Conservation (phyloP, 2,329 filamentous ascomycete genomes). For the Phaeosphaeria sp. region DNA sequence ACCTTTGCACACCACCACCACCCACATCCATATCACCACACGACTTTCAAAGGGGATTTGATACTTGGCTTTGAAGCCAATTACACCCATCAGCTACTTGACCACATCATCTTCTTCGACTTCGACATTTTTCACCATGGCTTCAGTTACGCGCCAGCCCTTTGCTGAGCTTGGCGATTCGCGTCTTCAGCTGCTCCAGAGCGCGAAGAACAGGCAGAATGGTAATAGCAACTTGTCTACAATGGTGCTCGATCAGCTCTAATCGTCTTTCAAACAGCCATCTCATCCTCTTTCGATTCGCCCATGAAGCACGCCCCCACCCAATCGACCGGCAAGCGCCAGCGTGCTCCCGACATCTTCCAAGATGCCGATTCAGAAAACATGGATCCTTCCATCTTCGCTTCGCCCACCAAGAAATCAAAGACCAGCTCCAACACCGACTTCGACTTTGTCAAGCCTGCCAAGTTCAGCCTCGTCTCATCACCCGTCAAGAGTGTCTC, state of each 20-base stretch:
- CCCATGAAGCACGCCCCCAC: conserved; percentile 37
- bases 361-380: conserved; percentile 64
- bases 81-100: neutral
- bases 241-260: conserved; percentile 12
- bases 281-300: conserved; percentile 41
- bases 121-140: conserved; percentile 25
- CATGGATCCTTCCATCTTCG: conserved; percentile 60
- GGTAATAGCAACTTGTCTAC: conserved; percentile 47
- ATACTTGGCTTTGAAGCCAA: conserved; percentile 4
- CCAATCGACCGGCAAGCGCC: conserved; percentile 53
- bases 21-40: conserved; percentile 8
- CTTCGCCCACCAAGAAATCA: conserved; percentile 60
- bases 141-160: conserved; percentile 68
- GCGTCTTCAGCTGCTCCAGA: conserved; percentile 74
- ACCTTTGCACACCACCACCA: conserved; percentile 1
- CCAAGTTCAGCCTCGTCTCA: conserved; percentile 48
- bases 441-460: conserved; percentile 47
- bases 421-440: conserved; percentile 51
- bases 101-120: conserved; percentile 2
- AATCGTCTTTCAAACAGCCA: conserved; percentile 36
- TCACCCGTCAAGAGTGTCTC: conserved; percentile 34
- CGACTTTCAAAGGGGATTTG: conserved; percentile 1
- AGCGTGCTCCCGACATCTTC: conserved; percentile 50
- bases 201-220: conserved; percentile 78
- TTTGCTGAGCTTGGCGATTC: conserved; percentile 75